A percentile compares a stretch with the other conserved stretches of the same genome.
phyloP scores from a whole-genome alignment of 306 rosid species.

The Trifolium repens region DNA sequence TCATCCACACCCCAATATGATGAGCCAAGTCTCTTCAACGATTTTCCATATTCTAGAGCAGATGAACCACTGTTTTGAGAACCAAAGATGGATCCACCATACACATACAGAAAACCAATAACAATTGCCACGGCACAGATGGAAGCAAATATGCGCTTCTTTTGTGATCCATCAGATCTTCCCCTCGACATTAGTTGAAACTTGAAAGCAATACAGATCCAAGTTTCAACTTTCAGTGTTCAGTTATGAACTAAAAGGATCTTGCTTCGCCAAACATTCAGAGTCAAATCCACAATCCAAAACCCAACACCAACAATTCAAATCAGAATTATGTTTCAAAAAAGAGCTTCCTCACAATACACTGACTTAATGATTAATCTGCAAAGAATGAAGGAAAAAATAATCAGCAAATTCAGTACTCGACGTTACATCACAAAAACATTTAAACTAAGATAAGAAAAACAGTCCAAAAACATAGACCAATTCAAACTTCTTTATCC shows the following conservation, averaged over 20 bases:
- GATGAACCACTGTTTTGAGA: conserved; percentile 64
- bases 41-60: conserved; percentile 81
- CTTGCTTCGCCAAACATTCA: conserved; percentile 45
- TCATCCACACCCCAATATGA: conserved; percentile 78
- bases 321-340: conserved; percentile 32
- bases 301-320: conserved; percentile 14
- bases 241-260: conserved; percentile 35
- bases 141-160: conserved; percentile 72
- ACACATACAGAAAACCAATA: conserved; percentile 81
- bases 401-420: conserved; percentile 34
- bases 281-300: conserved; percentile 28
- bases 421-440: not conserved
- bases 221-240: conserved; percentile 34
- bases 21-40: conserved; percentile 82
- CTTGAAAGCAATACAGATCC: conserved; percentile 44
- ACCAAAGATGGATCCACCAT: conserved; percentile 86
- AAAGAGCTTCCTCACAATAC: conserved; percentile 32
- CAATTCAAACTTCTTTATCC: not conserved
- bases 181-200: conserved; percentile 65
- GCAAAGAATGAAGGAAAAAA: conserved; percentile 41
- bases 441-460: not conserved
- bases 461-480: not conserved
- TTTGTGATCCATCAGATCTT: conserved; percentile 80
- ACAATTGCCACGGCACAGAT: conserved; percentile 60
- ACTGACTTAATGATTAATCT: conserved; percentile 43